Percentiles rank a stretch among this genome's conserved stretches.
These are phyloP conservation scores for Combretum micranthum DNA, from an alignment of 345 rosid species.

Conservation along the genomic window DNA sequence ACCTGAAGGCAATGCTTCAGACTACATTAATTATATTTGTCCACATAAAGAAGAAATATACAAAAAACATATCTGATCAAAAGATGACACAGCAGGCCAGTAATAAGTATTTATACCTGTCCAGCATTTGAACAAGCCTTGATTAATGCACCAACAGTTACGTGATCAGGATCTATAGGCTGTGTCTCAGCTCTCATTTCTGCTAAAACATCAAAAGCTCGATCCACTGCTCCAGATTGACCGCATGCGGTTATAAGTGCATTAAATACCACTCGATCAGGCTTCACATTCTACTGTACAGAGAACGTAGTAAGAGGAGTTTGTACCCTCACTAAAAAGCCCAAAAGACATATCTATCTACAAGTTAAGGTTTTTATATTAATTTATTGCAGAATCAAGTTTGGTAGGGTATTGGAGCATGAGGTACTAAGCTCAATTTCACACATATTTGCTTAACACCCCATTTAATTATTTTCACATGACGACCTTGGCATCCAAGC, in stretches of 20 bases:
- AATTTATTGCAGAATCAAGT: too few relatives aligned
- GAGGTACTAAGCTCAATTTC: too few relatives aligned
- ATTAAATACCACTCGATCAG: slow-evolving; percentile 97
- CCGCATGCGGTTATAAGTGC: slow-evolving; percentile 98
- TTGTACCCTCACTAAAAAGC: not conserved
- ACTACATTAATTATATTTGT: slow-evolving; percentile 2
- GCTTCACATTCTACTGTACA: slow-evolving; percentile 95
- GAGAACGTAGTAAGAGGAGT: slow-evolving; percentile 39
- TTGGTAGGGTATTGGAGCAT: too few relatives aligned
- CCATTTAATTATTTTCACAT: too few relatives aligned
- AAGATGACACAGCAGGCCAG: slow-evolving; percentile 6
- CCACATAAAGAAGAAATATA: too few relatives aligned
- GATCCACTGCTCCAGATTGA: slow-evolving; percentile 91
- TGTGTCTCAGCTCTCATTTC: slow-evolving; percentile 82
- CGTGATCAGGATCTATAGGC: slow-evolving; percentile 93
- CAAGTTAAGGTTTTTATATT: too few relatives aligned
- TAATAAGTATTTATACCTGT: slow-evolving; percentile 35
- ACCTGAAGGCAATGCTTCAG: slow-evolving; percentile 41
- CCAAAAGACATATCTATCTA: not conserved
- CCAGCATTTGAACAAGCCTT: slow-evolving; percentile 86
- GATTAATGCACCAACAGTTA: slow-evolving; percentile 83
- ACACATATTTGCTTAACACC: too few relatives aligned
- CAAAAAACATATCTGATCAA: too few relatives aligned
- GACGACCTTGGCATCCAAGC: too few relatives aligned
- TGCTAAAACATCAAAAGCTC: slow-evolving; percentile 95